phyloP scores from a whole-genome alignment of 179 eudicot species.

The Corrigiola litoralis region DNA sequence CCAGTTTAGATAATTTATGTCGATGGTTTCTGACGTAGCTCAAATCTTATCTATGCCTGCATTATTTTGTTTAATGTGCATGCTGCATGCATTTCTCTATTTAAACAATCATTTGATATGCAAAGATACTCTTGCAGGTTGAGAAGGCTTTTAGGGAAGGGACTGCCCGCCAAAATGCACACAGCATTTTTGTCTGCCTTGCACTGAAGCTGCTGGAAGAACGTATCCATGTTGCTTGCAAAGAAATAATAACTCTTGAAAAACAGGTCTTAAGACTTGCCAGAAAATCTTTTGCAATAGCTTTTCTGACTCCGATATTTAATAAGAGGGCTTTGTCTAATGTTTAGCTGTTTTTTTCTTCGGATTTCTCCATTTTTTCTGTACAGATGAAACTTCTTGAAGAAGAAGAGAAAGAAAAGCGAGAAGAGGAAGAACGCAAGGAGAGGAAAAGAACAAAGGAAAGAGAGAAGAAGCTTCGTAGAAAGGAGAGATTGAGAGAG shows the following conservation, averaged over 20 bases:
- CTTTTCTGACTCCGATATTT: neutral
- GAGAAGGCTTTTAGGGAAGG: conserved; percentile 99
- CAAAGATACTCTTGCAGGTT: conserved; percentile 48
- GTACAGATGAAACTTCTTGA: conserved; percentile 86
- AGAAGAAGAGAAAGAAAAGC: conserved; percentile 98
- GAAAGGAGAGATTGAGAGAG: conserved; percentile 89
- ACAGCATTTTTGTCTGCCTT: conserved; percentile 95
- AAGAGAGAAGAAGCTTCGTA: conserved; percentile 90
- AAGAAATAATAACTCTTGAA: conserved; percentile 87
- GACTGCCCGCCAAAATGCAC: conserved; percentile 97
- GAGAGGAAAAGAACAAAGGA: conserved; percentile 88
- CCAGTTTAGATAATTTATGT: neutral
- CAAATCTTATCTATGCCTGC: neutral
- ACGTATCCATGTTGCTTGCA: conserved; percentile 95
- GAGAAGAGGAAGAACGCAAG: conserved; percentile 94
- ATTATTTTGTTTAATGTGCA: neutral
- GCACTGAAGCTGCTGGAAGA: conserved; percentile 89
- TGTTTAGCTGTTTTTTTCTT: neutral
- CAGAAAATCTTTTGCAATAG: neutral
- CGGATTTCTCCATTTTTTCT: conserved; percentile 7
- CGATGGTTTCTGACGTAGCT: neutral
- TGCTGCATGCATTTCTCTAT: neutral
- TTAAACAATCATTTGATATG: neutral
- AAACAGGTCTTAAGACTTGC: conserved; percentile 54
- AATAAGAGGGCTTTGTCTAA: neutral